phyloP scores from a whole-genome alignment of 352 stramenopile genomes.

The Pythium scleroteichum region DNA sequence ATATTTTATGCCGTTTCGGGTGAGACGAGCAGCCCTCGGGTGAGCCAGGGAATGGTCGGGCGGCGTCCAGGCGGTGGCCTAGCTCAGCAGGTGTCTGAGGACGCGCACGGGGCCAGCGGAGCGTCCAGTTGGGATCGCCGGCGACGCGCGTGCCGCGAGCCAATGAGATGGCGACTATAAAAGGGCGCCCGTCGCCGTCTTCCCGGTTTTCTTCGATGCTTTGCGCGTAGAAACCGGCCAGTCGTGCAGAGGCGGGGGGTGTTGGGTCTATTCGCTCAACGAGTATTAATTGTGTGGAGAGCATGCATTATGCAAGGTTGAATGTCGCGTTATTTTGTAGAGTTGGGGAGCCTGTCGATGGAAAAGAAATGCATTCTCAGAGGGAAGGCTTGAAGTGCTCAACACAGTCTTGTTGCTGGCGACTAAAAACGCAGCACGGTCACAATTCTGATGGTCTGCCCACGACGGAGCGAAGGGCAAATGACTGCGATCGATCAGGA shows the following conservation, averaged over 20 bases:
- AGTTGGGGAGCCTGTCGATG: no score
- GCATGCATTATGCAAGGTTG: no score
- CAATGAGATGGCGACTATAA: slow-evolving; percentile 8
- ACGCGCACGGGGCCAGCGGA: not conserved
- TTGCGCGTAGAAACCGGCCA: no score
- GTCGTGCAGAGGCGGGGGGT: no score
- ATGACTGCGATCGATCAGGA: not conserved
- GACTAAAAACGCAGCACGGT: no score
- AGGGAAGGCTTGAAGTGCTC: no score
- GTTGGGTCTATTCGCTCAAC: no score
- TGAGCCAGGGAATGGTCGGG: slow-evolving; percentile 4
- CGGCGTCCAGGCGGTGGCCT: not conserved
- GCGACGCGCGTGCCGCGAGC: slow-evolving; percentile 1
- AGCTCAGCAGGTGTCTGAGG: not conserved
- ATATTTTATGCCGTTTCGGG: slow-evolving; percentile 2
- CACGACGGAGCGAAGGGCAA: not conserved
- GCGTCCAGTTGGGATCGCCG: slow-evolving; percentile 1
- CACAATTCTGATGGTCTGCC: not conserved
- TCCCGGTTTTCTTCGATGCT: no score
- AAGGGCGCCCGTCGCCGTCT: not conserved
- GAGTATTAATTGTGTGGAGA: no score
- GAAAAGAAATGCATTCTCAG: no score
- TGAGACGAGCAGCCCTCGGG: not conserved
- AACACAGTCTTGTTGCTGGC: no score
- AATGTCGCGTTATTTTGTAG: no score